Percentiles rank a stretch among this genome's conserved stretches.
phyloP scores from a whole-genome alignment of 2,329 filamentous ascomycete species.

The Sphaerulina musiva region DNA sequence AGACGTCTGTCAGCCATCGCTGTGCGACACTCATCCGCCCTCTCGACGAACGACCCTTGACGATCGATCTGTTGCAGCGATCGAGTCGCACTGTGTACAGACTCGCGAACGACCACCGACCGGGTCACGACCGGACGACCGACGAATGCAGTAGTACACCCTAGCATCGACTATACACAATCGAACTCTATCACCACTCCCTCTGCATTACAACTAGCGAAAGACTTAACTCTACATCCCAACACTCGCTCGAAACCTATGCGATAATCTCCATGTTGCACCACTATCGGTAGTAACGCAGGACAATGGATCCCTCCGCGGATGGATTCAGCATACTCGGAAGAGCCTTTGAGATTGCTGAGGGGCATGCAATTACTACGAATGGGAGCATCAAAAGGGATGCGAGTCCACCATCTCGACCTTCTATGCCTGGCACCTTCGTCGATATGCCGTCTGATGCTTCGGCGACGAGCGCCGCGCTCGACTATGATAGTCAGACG shows the following conservation, averaged over 20 bases:
- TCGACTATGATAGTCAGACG: constrained; percentile 9
- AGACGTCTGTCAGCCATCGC: background rate
- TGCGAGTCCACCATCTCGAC: constrained; percentile 3
- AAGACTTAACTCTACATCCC: background rate
- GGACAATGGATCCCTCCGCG: constrained; percentile 8
- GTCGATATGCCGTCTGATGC: constrained; percentile 10
- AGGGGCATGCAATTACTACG: background rate
- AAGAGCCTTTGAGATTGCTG: background rate
- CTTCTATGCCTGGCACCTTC: constrained; percentile 5
- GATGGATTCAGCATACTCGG: constrained; percentile 4
- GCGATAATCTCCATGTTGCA: background rate
- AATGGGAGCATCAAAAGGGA: constrained; percentile 6
- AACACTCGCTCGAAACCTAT: background rate
- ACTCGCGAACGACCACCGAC: background rate
- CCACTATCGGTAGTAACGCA: constrained; percentile 1
- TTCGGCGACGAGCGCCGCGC: constrained; percentile 5
- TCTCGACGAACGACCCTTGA: background rate
- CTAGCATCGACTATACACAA: background rate
- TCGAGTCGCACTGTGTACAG: background rate
- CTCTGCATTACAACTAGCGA: background rate
- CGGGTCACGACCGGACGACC: background rate
- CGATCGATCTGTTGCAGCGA: background rate
- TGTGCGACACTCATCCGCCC: background rate
- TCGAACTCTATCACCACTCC: background rate
- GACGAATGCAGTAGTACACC: background rate